Percentiles rank a stretch among this genome's conserved stretches.
phyloP scores from a whole-genome alignment of 805 yeast species.

The Yamadazyma scolyti region DNA sequence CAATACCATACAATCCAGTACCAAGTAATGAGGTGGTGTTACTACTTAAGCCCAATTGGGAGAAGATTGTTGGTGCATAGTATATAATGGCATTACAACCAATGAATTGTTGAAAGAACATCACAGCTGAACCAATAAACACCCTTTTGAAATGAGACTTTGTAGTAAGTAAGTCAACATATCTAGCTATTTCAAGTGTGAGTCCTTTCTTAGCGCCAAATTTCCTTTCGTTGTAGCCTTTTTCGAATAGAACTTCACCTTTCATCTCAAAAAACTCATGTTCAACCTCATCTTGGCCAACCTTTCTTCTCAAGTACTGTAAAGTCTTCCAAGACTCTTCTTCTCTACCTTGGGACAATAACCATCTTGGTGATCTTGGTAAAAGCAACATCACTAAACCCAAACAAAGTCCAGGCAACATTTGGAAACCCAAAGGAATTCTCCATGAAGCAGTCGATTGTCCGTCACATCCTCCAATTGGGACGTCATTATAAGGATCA shows the following conservation, averaged over 20 bases:
- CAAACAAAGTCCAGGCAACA: constrained; percentile 46
- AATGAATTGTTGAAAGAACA: constrained; percentile 29
- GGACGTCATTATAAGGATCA: constrained; percentile 22
- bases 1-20: constrained; percentile 30
- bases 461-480: constrained; percentile 18
- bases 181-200: constrained; percentile 7
- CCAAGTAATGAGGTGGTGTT: constrained; percentile 21
- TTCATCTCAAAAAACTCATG: constrained; percentile 15
- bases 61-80: constrained; percentile 31
- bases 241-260: constrained; percentile 12
- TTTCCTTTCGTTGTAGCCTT: constrained; percentile 8
- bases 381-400: constrained; percentile 37
- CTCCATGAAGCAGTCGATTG: constrained; percentile 23
- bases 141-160: constrained; percentile 27
- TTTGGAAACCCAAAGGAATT: constrained; percentile 48
- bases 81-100: constrained; percentile 34
- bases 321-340: constrained; percentile 46
- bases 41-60: constrained; percentile 21
- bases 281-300: constrained; percentile 20
- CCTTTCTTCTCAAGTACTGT: constrained; percentile 28
- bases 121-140: constrained; percentile 24
- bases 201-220: constrained; percentile 9
- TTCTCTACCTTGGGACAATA: constrained; percentile 46
- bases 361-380: constrained; percentile 55
- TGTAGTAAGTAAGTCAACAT: constrained; percentile 11